Conservation (phyloP, 1,284 basidiomycete species). For the Puccinia triticina region DNA sequence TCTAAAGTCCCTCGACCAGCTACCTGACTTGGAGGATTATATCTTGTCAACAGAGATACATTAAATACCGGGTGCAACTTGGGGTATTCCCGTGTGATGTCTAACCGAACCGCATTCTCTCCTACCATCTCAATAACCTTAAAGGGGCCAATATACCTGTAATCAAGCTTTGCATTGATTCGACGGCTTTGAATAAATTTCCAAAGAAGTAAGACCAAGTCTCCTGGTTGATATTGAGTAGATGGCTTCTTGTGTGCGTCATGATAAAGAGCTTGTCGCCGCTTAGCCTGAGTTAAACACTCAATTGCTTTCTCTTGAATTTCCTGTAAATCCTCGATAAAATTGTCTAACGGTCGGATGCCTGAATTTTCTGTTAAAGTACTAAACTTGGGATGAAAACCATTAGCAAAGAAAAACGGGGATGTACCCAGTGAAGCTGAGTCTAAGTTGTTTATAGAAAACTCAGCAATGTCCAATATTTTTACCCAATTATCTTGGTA, state of each 20-base stretch:
- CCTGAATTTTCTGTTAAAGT: constrained; percentile 1
- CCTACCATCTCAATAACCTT: not conserved
- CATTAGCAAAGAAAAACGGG: constrained; percentile 63
- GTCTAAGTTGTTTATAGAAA: no score
- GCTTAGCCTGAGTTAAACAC: not conserved
- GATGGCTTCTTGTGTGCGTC: not conserved
- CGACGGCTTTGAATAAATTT: constrained; percentile 10
- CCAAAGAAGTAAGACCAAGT: not conserved
- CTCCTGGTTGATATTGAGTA: not conserved
- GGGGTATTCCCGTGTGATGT: constrained; percentile 3
- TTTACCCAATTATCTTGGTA: not conserved
- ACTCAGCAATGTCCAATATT: no score
- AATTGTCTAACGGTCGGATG: constrained; percentile 24
- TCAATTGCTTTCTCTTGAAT: constrained; percentile 5
- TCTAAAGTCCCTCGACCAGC: not conserved
- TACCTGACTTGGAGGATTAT: not conserved
- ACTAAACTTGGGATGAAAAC: constrained; percentile 59
- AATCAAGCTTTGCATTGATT: constrained; percentile 9
- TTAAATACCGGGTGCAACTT: constrained; percentile 17
- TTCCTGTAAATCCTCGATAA: not conserved
- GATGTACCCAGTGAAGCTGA: constrained; percentile 56
- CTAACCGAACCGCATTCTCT: not conserved
- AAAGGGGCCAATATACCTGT: constrained; percentile 16
- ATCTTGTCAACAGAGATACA: not conserved
- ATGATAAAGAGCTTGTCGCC: not conserved